Conservation (phyloP, 768 basidiomycete species). For the Psilocybe cyanescens region DNA sequence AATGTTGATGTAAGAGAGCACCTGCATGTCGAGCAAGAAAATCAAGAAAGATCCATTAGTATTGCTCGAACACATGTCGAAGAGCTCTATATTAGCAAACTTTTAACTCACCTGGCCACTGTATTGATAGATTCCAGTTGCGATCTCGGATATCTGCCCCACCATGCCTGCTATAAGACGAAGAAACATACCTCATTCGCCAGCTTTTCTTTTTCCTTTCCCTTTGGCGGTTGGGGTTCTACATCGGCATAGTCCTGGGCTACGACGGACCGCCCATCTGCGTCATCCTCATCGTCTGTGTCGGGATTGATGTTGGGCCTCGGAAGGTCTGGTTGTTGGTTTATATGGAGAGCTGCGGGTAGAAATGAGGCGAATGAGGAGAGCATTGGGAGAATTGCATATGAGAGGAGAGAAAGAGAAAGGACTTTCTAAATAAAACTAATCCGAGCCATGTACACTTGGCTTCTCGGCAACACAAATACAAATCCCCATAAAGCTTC, state of each 20-base stretch:
- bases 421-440: background rate
- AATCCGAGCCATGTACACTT: background rate
- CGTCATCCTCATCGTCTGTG: conserved; percentile 37
- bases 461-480: background rate
- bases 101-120: background rate
- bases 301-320: conserved; percentile 26
- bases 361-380: conserved; percentile 55
- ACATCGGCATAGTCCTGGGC: conserved; percentile 10
- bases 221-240: conserved; percentile 16
- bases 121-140: background rate
- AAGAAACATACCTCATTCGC: conserved; percentile 32
- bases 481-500: background rate
- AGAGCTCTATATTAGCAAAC: no score
- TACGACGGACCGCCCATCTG: conserved; percentile 14
- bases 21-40: no score
- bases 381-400: conserved; percentile 42
- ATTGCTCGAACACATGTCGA: no score
- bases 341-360: conserved; percentile 47
- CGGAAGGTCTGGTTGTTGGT: conserved; percentile 23
- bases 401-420: conserved; percentile 2
- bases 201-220: conserved; percentile 31
- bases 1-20: no score
- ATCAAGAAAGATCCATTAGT: no score
- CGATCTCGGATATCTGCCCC: conserved; percentile 1
- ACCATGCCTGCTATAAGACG: conserved; percentile 17